Evolutionary conservation across 2,329 filamentous ascomycete species (phyloP).

Genomic region (Dothidotthia symphoricarpi): DNA sequence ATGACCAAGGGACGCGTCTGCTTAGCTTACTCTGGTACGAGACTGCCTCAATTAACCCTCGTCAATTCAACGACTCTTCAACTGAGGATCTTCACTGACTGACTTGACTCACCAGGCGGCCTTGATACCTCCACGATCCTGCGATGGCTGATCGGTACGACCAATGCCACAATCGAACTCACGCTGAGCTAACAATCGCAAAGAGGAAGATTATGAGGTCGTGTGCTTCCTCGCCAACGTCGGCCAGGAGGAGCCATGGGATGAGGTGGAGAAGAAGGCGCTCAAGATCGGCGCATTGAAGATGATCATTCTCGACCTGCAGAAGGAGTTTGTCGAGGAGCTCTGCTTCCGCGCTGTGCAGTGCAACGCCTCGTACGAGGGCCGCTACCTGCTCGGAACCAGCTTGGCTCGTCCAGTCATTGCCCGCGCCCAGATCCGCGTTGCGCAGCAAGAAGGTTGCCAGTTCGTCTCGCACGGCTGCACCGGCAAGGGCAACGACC

Average conservation of each 20-base stretch:
- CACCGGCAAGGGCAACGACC: constrained; percentile 57
- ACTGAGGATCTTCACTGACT: constrained; percentile 14
- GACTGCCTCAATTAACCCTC: neutral
- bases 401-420: constrained; percentile 69
- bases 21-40: constrained; percentile 49
- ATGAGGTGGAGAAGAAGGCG: constrained; percentile 67
- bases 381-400: constrained; percentile 54
- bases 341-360: constrained; percentile 78
- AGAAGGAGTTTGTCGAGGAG: constrained; percentile 75
- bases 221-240: constrained; percentile 58
- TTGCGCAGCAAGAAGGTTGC: constrained; percentile 63
- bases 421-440: constrained; percentile 63
- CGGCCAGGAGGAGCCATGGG: constrained; percentile 60
- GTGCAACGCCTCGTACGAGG: constrained; percentile 62
- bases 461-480: constrained; percentile 50
- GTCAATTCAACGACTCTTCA: neutral
- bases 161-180: neutral
- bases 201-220: constrained; percentile 59
- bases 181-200: constrained; percentile 6
- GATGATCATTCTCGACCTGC: constrained; percentile 63
- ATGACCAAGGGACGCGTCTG: constrained; percentile 50
- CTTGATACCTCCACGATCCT: constrained; percentile 57
- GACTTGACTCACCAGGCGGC: constrained; percentile 46
- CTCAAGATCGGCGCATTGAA: constrained; percentile 66
- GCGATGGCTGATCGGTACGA: constrained; percentile 39